Conservation (phyloP, 371 early-diverging fungal species). For the Mortierella sp. region DNA sequence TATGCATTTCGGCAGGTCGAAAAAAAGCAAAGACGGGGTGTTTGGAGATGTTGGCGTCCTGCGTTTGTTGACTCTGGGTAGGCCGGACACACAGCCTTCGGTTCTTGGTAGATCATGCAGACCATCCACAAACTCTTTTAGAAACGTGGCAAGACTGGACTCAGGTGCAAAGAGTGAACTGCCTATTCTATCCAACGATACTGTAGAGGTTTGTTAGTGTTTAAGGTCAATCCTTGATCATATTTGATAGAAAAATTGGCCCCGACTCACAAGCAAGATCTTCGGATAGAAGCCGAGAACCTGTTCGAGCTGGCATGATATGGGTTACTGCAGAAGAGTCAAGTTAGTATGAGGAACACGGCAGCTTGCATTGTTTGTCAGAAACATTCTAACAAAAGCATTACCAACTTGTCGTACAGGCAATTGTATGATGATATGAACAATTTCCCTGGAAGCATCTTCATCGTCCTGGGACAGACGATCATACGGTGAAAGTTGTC, state of each 20-base stretch:
- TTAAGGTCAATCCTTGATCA: background rate
- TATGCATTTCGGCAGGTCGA: constrained; percentile 11
- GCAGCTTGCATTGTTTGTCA: too few species aligned
- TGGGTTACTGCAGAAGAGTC: too few species aligned
- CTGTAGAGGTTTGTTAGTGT: too few species aligned
- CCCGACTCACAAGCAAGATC: background rate
- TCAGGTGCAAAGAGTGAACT: background rate
- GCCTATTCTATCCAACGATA: background rate
- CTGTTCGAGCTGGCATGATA: too few species aligned
- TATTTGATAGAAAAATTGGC: constrained; percentile 1
- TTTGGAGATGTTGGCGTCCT: background rate
- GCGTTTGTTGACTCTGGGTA: constrained; percentile 6
- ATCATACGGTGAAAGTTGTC: too few species aligned
- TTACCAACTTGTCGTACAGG: too few species aligned
- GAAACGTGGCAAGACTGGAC: background rate
- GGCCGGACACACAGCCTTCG: constrained; percentile 15
- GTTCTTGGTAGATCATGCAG: constrained; percentile 11
- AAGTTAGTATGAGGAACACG: too few species aligned
- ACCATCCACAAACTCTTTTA: constrained; percentile 17
- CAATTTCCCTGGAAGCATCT: too few species aligned
- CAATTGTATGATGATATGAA: too few species aligned
- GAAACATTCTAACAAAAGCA: too few species aligned
- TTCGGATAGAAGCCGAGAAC: too few species aligned
- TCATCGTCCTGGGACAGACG: too few species aligned
- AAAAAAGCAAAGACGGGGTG: constrained; percentile 16